Evolutionary conservation across 2,329 filamentous ascomycete genomes (phyloP), one percentile per base, ranked within the genome.

Genomic region (Zasmidium angulare): DNA sequence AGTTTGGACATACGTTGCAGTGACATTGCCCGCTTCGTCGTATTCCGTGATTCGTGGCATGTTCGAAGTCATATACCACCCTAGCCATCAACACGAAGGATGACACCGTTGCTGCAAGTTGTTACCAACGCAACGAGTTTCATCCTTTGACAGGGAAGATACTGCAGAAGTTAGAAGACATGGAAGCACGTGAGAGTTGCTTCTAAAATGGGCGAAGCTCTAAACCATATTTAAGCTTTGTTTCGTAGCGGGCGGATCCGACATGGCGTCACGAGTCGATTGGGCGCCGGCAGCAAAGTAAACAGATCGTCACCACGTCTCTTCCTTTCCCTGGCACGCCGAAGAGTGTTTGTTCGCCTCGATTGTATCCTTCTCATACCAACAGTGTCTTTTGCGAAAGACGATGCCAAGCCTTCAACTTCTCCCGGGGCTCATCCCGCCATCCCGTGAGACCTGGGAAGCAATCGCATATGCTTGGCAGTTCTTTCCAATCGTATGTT

Each of bases 391-490:
- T 29, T 11, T 6, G 29, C 53, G 26, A 26, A 14, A 29, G 24
- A 46, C 47, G 17, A 50, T 61, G 48, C 53, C 69, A 68, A 12
- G 65, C 71, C 80, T 80, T 77, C 72, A 74, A 1, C 70, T 82
- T 21, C 69, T 81, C 11, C 70, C 76, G 54, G 74, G 73, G 53
- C 75, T 77, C 71, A 69, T 80, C 46, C 81, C 81, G 53, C 81
- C 81, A 4, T 78, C 79, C 56, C 77, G 78, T 48, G 78, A 80
- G 72, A 78, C 79, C 50, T 83, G 80, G 79, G 75, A 81, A 64
- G 67, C 77, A 24, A 66, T 81, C 22, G 73, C 72, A 56, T 75
- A 69, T 48, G 60, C 75, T 17, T 83, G 78, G 75, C 77, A 81
- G 63, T 79, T 78, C 69, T 82, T 82, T 67, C 81, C 81, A 17